Percentiles rank a stretch among this genome's conserved stretches.
These are phyloP conservation scores for Daucus carota DNA, from an alignment of 129 eudicot genomes.

Conservation along the genomic window DH1_v3.0 NC_030386.2:20156001-20156500, in stretches of 20 bases:
- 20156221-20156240: conserved; percentile 27
- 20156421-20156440: not conserved
- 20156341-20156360: conserved; percentile 16
- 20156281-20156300: conserved; percentile 36
- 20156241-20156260: conserved; percentile 34
- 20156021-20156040: not conserved
- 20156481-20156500: not conserved
- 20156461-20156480: not conserved
- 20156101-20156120: conserved; percentile 51
- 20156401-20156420: not conserved
- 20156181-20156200: conserved; percentile 32
- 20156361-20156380: not conserved
- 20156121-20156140: conserved; percentile 44
- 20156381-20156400: not conserved
- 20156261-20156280: conserved; percentile 25
- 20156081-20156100: conserved; percentile 34
- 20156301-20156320: conserved; percentile 28
- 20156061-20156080: conserved; percentile 39
- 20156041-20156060: conserved; percentile 29
- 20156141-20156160: conserved; percentile 44
- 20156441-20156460: not conserved
- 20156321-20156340: conserved; percentile 20
- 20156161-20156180: conserved; percentile 44
- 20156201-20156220: conserved; percentile 37
- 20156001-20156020: not conserved